These are phyloP conservation scores for Kazachstania africana DNA, from an alignment of 805 yeast species.

Conservation along the genomic window DNA sequence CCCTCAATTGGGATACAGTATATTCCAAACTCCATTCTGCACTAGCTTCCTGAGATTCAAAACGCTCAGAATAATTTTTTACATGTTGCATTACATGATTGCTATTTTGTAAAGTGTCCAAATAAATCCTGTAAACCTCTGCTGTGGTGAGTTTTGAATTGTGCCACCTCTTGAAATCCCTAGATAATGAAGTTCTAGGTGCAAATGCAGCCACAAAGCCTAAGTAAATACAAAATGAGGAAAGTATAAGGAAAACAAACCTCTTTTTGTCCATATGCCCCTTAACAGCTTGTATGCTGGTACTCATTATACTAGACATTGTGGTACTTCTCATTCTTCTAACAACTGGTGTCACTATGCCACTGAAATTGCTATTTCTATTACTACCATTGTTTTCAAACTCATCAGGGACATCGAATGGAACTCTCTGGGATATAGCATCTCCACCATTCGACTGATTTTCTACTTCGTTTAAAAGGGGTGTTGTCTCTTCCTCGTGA, in stretches of 20 bases:
- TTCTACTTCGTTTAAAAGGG: no score
- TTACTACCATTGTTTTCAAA: no score
- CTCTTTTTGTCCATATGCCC: constrained; percentile 22
- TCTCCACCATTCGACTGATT: no score
- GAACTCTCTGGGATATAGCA: no score
- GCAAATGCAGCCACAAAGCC: constrained; percentile 59
- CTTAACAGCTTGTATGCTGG: constrained; percentile 16
- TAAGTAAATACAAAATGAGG: constrained; percentile 22
- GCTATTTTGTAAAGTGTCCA: constrained; percentile 30
- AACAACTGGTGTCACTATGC: neutral
- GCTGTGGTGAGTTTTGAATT: constrained; percentile 50
- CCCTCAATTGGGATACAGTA: constrained; percentile 38
- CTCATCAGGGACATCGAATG: no score
- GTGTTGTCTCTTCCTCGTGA: no score
- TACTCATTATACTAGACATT: constrained; percentile 18
- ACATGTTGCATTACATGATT: constrained; percentile 11
- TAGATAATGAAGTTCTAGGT: constrained; percentile 71
- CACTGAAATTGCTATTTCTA: neutral
- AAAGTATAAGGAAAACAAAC: constrained; percentile 14
- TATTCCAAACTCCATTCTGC: constrained; percentile 39
- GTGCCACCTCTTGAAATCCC: constrained; percentile 72
- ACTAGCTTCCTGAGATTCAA: constrained; percentile 23
- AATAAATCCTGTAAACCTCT: constrained; percentile 55
- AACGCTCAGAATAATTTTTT: constrained; percentile 5
- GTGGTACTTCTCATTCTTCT: constrained; percentile 22